phyloP scores from a whole-genome alignment of 371 early-diverging fungal genomes.

The Coemansia sp. region DNA sequence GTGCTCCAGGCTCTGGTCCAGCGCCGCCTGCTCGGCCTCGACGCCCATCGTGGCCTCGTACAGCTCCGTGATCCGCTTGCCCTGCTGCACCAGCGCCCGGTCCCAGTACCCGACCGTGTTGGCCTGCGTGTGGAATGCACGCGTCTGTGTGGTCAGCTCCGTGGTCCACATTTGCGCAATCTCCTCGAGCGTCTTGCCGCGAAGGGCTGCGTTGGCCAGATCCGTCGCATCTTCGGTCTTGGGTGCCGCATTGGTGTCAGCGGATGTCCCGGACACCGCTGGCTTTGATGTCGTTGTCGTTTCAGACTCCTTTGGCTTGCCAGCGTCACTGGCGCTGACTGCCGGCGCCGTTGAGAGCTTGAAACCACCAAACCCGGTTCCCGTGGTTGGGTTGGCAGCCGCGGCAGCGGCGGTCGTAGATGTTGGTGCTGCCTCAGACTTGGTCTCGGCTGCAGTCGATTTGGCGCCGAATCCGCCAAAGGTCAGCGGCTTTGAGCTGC shows the following conservation, averaged over 20 bases:
- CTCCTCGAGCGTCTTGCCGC: conserved; percentile 84
- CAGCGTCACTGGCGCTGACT: conserved; percentile 27
- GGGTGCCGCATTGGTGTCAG: neutral
- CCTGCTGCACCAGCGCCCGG: conserved; percentile 79
- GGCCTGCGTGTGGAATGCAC: conserved; percentile 85
- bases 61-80: conserved; percentile 73
- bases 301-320: neutral
- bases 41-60: conserved; percentile 69
- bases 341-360: conserved; percentile 42
- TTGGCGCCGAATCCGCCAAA: conserved; percentile 13
- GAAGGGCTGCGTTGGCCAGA: conserved; percentile 57
- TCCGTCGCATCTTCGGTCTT: conserved; percentile 49
- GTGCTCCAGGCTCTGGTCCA: conserved; percentile 81
- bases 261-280: conserved; percentile 5
- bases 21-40: conserved; percentile 71
- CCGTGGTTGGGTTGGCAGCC: conserved; percentile 24
- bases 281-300: conserved; percentile 1
- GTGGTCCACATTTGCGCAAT: conserved; percentile 83
- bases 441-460: conserved; percentile 17
- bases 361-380: conserved; percentile 41
- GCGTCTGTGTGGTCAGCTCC: conserved; percentile 74
- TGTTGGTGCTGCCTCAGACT: conserved; percentile 2
- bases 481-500: conserved; percentile 9
- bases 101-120: conserved; percentile 84
- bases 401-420: conserved; percentile 4